A percentile compares a stretch with the other conserved stretches of the same genome.
Conservation (phyloP, 2,329 filamentous ascomycete species). For the Botryotinia narcissicola region DNA sequence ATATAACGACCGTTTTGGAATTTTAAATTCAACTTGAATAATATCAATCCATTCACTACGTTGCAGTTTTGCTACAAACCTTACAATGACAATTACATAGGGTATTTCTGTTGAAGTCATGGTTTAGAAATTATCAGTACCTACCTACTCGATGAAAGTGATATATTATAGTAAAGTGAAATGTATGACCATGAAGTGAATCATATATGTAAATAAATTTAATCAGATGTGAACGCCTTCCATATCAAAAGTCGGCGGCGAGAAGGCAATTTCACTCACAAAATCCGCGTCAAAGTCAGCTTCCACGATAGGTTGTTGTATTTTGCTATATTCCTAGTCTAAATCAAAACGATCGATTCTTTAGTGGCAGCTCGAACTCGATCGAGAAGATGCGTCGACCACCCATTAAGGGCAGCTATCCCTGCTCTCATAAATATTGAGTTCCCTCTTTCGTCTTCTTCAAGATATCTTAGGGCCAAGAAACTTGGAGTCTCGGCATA, state of each 20-base stretch:
- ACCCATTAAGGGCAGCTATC: accelerated
- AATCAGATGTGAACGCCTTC: not conserved
- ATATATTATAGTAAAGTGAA: not conserved
- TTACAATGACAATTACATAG: not conserved
- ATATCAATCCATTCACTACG: not conserved
- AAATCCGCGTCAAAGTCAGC: not conserved
- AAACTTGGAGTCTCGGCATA: not conserved
- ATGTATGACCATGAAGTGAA: not conserved
- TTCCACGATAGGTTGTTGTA: not conserved
- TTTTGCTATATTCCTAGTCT: not conserved
- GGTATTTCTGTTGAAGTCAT: not conserved
- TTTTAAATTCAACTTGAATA: not conserved
- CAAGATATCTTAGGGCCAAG: not conserved
- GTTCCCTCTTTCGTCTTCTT: not conserved
- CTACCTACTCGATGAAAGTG: not conserved
- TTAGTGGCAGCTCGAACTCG: not conserved
- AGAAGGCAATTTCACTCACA: not conserved
- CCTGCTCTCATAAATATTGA: not conserved
- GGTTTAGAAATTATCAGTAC: too few species aligned
- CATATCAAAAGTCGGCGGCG: not conserved
- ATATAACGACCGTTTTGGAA: not conserved
- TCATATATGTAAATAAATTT: not conserved
- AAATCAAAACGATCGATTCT: not conserved
- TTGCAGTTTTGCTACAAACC: not conserved
- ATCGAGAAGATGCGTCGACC: not conserved